Base-by-base conservation (phyloP, 2,329 filamentous ascomycete genomes). In the Pyrenophora tritici-repentis region DNA sequence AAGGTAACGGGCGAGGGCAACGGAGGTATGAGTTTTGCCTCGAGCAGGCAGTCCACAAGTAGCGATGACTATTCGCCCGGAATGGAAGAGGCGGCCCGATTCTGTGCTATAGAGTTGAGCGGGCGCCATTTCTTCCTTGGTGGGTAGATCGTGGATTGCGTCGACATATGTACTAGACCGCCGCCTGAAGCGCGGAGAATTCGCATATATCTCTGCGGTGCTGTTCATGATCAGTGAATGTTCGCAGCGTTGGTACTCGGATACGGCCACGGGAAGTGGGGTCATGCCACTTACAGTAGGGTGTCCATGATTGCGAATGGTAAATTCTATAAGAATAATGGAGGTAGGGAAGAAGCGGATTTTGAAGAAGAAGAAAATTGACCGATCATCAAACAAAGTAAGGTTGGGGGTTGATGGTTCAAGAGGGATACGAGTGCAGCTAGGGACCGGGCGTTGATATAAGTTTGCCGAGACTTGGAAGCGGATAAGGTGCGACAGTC, bases 51-150 rank as follows among this genome's bases (percentile, higher is more conserved):
- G 84, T 18, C 94, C 94, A 61, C 97, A 94, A 72, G 96, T 97
- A 59, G 94, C 93, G 65, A 99, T 97, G 40, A 93, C 93, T 71
- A 99, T 99, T 50, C 93, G 86, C 40, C 94, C 94, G 17, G 94
- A 97, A 75, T 99, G 94, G 73, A 99, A 99, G 24, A 99, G 85
- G 35, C 94, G 86, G 41, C 94, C 94, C 40, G 93, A 97, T 83
- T 97, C 96, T 45, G 94, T 99, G 74, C 91, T 97, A 79, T 99
- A 99, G 38, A 99, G 83, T 78, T 99, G 94, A 62, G 94, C 94
- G 24, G 94, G 94, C 4, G 94, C 94, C 83, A 96, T 85, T 63
- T 93, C 84, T 51, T 83, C 81, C 66, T 91, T 91, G 70, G 92
- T 88, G 7, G 90, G 86, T 46, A 96, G 82, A 79, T 97, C 93